Conservation (phyloP, 306 rosid species). For the Mimosa bimucronata region DNA sequence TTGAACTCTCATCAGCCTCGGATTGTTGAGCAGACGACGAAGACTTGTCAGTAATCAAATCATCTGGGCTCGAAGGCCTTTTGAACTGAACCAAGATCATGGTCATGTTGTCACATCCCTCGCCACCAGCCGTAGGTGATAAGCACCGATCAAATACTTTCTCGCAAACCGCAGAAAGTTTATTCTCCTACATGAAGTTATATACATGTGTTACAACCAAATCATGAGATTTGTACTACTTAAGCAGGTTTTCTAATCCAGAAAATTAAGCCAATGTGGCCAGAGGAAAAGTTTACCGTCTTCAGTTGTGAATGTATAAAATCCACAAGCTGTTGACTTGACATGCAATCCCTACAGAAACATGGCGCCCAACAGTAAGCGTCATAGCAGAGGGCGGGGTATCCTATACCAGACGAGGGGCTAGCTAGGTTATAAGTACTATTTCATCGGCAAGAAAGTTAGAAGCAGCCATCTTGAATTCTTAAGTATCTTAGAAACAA, state of each 20-base stretch:
- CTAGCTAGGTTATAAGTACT: neutral
- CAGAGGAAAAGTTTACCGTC: conserved; percentile 18
- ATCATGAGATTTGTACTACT: neutral
- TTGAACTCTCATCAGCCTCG: neutral
- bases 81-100: conserved; percentile 96
- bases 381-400: neutral
- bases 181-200: conserved; percentile 65
- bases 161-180: conserved; percentile 85
- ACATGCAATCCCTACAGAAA: conserved; percentile 89
- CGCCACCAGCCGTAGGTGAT: conserved; percentile 95
- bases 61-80: conserved; percentile 39
- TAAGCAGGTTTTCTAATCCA: neutral
- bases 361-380: neutral
- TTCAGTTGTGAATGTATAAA: conserved; percentile 62
- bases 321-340: conserved; percentile 96
- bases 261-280: conserved; percentile 15
- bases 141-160: conserved; percentile 90
- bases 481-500: neutral
- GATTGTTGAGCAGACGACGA: conserved; percentile 39
- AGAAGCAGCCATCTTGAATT: neutral
- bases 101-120: conserved; percentile 98
- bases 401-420: neutral
- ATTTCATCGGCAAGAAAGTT: neutral
- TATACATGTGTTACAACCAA: neutral
- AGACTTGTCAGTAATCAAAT: conserved; percentile 50